Percentiles rank a stretch among this genome's conserved stretches.
Evolutionary conservation across 2,329 filamentous ascomycete species (phyloP).

Genomic region (Calonectria naviculata): DNA sequence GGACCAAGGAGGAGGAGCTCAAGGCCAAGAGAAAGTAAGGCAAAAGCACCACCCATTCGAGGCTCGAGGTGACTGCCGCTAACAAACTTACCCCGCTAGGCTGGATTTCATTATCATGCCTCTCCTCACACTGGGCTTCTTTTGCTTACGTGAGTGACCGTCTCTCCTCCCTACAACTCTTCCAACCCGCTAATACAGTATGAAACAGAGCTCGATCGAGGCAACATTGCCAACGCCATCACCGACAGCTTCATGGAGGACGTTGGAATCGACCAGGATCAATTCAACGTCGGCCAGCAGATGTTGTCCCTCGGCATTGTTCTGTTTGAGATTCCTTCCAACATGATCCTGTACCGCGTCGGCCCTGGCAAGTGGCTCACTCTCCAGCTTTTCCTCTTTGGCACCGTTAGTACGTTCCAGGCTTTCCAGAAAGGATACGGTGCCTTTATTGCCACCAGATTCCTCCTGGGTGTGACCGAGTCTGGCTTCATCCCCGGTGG

Average conservation of each 20-base stretch:
- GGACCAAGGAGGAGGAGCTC: slow-evolving; percentile 48
- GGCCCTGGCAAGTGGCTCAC: slow-evolving; percentile 64
- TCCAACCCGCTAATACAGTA: background rate
- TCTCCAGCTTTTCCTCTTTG: slow-evolving; percentile 63
- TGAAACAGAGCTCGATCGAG: slow-evolving; percentile 49
- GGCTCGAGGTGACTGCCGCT: background rate
- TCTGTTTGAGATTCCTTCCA: slow-evolving; percentile 53
- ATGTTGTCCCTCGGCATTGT: slow-evolving; percentile 63
- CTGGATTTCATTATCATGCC: slow-evolving; percentile 56
- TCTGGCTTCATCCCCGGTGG: slow-evolving; percentile 66
- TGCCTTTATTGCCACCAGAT: slow-evolving; percentile 60
- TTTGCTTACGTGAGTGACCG: slow-evolving; percentile 51
- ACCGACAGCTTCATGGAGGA: slow-evolving; percentile 62
- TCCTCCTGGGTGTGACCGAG: slow-evolving; percentile 64
- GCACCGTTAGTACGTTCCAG: slow-evolving; percentile 65
- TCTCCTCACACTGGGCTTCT: slow-evolving; percentile 54
- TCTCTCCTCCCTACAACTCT: background rate
- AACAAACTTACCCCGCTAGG: slow-evolving; percentile 30
- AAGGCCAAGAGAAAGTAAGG: slow-evolving; percentile 52
- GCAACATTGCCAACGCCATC: slow-evolving; percentile 59
- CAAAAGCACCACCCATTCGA: background rate
- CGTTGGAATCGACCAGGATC: slow-evolving; percentile 60
- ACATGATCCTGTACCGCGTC: slow-evolving; percentile 48
- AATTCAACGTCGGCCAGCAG: slow-evolving; percentile 64
- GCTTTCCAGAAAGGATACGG: slow-evolving; percentile 60